Percentiles rank a stretch among this genome's conserved stretches.
These are phyloP conservation scores for Brassica hybrid DNA, from an alignment of 441 rosid species.

Conservation along the genomic window DNA sequence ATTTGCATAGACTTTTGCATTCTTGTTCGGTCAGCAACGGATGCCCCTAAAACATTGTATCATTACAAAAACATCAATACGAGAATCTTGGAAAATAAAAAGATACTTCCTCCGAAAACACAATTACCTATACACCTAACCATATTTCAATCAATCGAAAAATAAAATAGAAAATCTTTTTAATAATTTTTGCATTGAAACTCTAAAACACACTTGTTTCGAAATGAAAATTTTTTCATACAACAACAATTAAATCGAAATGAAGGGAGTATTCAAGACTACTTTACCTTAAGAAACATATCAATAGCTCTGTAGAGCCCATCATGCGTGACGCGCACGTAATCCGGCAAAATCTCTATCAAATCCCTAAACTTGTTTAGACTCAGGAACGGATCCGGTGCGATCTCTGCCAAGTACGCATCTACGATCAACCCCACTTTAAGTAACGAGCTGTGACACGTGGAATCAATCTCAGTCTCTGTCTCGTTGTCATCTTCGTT, in stretches of 20 bases:
- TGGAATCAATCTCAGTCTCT: constrained; percentile 55
- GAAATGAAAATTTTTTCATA: too few species aligned
- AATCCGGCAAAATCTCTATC: constrained; percentile 75
- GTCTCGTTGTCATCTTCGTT: constrained; percentile 51
- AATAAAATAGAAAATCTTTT: too few species aligned
- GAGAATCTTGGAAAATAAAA: background rate
- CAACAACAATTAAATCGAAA: too few species aligned
- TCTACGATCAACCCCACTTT: constrained; percentile 84
- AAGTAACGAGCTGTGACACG: constrained; percentile 65
- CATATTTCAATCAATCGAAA: too few species aligned
- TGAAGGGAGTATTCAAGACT: constrained; percentile 48
- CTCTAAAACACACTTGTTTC: too few species aligned
- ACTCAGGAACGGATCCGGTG: constrained; percentile 78
- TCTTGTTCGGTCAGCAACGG: constrained; percentile 74
- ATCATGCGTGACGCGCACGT: constrained; percentile 81
- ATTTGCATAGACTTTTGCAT: constrained; percentile 72
- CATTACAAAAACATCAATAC: constrained; percentile 6
- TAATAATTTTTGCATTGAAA: too few species aligned
- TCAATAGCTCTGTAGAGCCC: constrained; percentile 86
- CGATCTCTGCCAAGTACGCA: constrained; percentile 84
- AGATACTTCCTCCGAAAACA: too few species aligned
- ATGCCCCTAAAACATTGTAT: constrained; percentile 57
- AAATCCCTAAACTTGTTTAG: constrained; percentile 69
- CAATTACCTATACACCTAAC: too few species aligned
- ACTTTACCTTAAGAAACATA: constrained; percentile 76